These are phyloP conservation scores for Kondoa subrosea DNA, from an alignment of 768 basidiomycete genomes.

Conservation along the genomic window DNA sequence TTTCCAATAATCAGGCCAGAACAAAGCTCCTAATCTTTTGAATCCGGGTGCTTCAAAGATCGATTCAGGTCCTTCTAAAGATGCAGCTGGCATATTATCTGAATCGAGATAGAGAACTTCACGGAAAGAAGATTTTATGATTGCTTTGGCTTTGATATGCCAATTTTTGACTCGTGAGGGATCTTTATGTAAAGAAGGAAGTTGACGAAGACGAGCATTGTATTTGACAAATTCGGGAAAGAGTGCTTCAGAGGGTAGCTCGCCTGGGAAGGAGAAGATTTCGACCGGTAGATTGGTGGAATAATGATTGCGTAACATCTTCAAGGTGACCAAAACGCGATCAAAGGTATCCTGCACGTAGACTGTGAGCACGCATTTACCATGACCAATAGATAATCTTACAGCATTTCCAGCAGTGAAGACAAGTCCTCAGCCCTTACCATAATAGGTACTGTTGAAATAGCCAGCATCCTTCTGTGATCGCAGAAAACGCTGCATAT, in stretches of 20 bases:
- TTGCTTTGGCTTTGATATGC: conserved; percentile 31
- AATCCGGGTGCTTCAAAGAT: conserved; percentile 36
- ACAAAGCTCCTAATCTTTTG: conserved; percentile 31
- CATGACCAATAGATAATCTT: no score
- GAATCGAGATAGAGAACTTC: conserved; percentile 35
- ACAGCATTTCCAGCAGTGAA: conserved; percentile 39
- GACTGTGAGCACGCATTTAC: no score
- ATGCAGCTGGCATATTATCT: conserved; percentile 11
- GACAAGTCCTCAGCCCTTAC: conserved; percentile 32
- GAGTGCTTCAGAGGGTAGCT: conserved; percentile 29
- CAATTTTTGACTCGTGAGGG: conserved; percentile 30
- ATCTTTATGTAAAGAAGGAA: conserved; percentile 28
- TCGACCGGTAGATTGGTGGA: conserved; percentile 29
- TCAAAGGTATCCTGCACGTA: conserved; percentile 31
- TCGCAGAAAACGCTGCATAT: background rate
- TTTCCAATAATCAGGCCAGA: conserved; percentile 37
- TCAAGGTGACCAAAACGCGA: conserved; percentile 28
- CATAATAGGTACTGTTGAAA: conserved; percentile 4
- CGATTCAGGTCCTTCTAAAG: conserved; percentile 22
- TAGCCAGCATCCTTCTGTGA: conserved; percentile 14
- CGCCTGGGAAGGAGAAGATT: conserved; percentile 35
- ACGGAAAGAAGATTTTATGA: conserved; percentile 29
- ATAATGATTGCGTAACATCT: conserved; percentile 25
- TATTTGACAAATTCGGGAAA: conserved; percentile 5
- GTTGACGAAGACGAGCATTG: conserved; percentile 12